Evolutionary conservation across 805 yeast genomes (phyloP), one percentile per base, ranked within the genome.

Genomic region (Ogataea pignaliae): DNA sequence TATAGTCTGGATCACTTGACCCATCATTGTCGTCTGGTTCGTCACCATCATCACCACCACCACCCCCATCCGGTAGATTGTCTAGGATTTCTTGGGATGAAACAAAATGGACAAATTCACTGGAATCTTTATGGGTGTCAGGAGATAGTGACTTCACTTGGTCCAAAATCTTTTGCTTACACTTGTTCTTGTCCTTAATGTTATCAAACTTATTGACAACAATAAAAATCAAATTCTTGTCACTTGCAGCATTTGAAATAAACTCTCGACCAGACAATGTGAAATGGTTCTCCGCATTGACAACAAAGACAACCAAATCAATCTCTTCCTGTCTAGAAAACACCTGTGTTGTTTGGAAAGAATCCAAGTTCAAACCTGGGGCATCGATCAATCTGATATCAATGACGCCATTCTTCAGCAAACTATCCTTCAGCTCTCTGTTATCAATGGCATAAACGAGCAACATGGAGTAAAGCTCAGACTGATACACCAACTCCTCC

Each of bases 271-370:
- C 98, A 0, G 96, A 86, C 45, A 89, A 70, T 0, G 99, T 93
- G 60, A 93, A 85, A 60, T 93, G 97, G 57, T 93, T 95, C 58
- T 90, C 98, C 0, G 99, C 95, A 62, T 85, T 87, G 2, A 93
- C 96, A 2, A 95, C 98, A 69, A 93, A 95, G 1, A 93, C 91
- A 3, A 93, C 96, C 52, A 93, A 72, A 62, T 93, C 99, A 49
- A 93, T 93, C 59, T 93, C 99, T 58, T 93, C 98, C 68, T 93
- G 98, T 47, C 97, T 79, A 2, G 97, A 85, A 61, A 91, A 90
- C 0, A 93, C 89, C 59, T 91, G 96, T 1, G 96, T 87, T 0
- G 99, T 93, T 61, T 88, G 96, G 55, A 84, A 85, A 4, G 93
- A 86, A 57, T 91, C 97, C 74, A 89, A 75, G 61, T 93, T 93